These are phyloP conservation scores for Clathrus columnatus DNA, from an alignment of 768 basidiomycete species.

Conservation along the genomic window DNA sequence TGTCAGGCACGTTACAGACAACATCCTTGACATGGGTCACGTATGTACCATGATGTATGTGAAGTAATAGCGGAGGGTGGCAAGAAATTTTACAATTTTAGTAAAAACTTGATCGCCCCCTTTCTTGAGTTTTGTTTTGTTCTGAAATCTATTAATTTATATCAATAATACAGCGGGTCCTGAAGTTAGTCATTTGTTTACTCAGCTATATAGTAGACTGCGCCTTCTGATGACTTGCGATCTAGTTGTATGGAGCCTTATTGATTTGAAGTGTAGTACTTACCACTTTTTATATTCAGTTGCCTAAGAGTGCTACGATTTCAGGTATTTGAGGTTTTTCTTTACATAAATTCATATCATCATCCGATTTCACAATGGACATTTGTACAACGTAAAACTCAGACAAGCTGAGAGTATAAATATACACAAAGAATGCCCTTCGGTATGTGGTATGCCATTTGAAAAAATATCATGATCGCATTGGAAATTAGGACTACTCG, in stretches of 20 bases:
- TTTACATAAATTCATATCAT: neutral
- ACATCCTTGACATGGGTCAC: no score
- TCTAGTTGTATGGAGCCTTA: neutral
- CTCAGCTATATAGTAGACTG: neutral
- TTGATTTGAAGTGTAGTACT: neutral
- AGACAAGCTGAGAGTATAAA: no score
- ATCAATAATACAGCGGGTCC: constrained; percentile 3
- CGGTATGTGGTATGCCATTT: no score
- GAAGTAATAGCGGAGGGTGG: no score
- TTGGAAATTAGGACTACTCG: no score
- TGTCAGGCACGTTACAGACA: no score
- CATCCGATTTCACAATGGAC: neutral
- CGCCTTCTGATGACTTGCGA: neutral
- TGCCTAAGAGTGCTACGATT: neutral
- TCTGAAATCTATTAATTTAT: neutral
- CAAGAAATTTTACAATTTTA: no score
- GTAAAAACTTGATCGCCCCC: no score
- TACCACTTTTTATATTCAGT: neutral
- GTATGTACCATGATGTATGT: no score
- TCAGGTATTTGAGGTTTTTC: neutral
- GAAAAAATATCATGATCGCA: no score
- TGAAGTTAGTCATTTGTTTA: neutral
- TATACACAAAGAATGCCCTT: no score
- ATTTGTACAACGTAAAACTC: neutral
- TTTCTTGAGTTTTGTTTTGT: neutral